A percentile compares a stretch with the other conserved stretches of the same genome.
phyloP scores from a whole-genome alignment of 2,329 filamentous ascomycete genomes.

The Xylariaceae sp. region DNA sequence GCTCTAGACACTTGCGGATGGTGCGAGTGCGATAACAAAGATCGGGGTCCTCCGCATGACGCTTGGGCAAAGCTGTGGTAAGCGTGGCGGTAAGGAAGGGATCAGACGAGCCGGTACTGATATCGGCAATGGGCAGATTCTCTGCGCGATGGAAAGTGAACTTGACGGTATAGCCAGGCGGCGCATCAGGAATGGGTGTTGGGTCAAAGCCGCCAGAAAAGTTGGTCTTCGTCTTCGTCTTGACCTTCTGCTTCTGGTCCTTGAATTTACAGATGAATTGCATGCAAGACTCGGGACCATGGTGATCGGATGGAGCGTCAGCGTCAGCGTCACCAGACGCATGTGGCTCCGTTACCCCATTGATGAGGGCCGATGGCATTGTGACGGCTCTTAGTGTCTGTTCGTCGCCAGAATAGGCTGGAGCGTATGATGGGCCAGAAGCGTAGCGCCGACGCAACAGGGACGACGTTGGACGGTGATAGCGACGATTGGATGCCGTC shows the following conservation, averaged over 20 bases:
- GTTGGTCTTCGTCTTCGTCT: slow-evolving; percentile 37
- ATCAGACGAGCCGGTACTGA: slow-evolving; percentile 72
- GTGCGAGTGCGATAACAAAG: slow-evolving; percentile 72
- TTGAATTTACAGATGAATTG: slow-evolving; percentile 34
- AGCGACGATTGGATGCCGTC: background rate
- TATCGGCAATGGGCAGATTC: slow-evolving; percentile 78
- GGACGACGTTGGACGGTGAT: background rate
- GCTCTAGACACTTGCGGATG: slow-evolving; percentile 64
- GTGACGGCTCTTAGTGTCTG: slow-evolving; percentile 1
- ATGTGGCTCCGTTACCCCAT: slow-evolving; percentile 34
- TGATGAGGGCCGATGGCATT: slow-evolving; percentile 14
- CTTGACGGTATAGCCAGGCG: slow-evolving; percentile 76
- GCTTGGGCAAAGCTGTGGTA: slow-evolving; percentile 60
- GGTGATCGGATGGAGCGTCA: slow-evolving; percentile 15
- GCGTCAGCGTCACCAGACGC: slow-evolving; percentile 13
- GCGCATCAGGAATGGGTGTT: slow-evolving; percentile 69
- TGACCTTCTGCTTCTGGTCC: slow-evolving; percentile 36
- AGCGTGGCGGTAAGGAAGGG: slow-evolving; percentile 78
- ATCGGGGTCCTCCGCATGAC: slow-evolving; percentile 81
- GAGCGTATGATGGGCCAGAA: background rate
- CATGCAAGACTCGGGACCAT: slow-evolving; percentile 10
- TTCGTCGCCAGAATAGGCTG: slow-evolving; percentile 5
- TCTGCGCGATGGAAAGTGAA: slow-evolving; percentile 77
- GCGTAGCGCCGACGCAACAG: background rate
- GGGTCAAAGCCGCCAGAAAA: slow-evolving; percentile 75